A percentile compares a stretch with the other conserved stretches of the same genome.
Conservation (phyloP, 2,329 filamentous ascomycete species). For the Cercospora sojina region DNA sequence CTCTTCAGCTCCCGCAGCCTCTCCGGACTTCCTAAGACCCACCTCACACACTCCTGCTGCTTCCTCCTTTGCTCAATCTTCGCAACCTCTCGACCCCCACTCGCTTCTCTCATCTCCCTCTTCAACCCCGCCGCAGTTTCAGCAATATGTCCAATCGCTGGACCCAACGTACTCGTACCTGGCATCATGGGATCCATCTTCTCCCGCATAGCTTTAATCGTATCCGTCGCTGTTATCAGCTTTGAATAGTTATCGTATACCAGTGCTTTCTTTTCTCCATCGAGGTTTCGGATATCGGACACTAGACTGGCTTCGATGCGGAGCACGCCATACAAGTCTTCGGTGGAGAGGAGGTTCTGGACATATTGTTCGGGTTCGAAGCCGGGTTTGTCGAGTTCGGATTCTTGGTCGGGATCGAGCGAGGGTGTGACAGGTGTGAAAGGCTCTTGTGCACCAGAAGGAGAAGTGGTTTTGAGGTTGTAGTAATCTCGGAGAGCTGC, state of each 20-base stretch:
- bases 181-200: slow-evolving; percentile 79
- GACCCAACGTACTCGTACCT: slow-evolving; percentile 69
- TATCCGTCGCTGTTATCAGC: slow-evolving; percentile 92
- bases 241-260: slow-evolving; percentile 99
- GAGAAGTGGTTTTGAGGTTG: slow-evolving; percentile 61
- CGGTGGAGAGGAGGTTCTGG: slow-evolving; percentile 58
- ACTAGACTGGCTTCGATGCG: slow-evolving; percentile 69
- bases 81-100: slow-evolving; percentile 25
- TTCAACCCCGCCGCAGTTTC: slow-evolving; percentile 52
- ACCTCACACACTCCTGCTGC: slow-evolving; percentile 59
- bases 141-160: slow-evolving; percentile 73
- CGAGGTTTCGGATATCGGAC: slow-evolving; percentile 78
- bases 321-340: slow-evolving; percentile 67
- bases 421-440: slow-evolving; percentile 32
- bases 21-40: slow-evolving; percentile 62
- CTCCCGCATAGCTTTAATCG: slow-evolving; percentile 82
- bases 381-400: slow-evolving; percentile 69
- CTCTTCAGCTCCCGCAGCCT: slow-evolving; percentile 58
- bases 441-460: not conserved
- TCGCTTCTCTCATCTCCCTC: slow-evolving; percentile 38
- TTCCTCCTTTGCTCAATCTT: slow-evolving; percentile 42
- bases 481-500: slow-evolving; percentile 92
- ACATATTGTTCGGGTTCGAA: slow-evolving; percentile 76
- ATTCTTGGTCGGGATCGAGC: slow-evolving; percentile 58
- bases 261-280: slow-evolving; percentile 93